Percentiles rank a stretch among this genome's conserved stretches.
Evolutionary conservation across 176 grass and related monocot species (phyloP).

Genomic region (Juncus inflexus): DNA sequence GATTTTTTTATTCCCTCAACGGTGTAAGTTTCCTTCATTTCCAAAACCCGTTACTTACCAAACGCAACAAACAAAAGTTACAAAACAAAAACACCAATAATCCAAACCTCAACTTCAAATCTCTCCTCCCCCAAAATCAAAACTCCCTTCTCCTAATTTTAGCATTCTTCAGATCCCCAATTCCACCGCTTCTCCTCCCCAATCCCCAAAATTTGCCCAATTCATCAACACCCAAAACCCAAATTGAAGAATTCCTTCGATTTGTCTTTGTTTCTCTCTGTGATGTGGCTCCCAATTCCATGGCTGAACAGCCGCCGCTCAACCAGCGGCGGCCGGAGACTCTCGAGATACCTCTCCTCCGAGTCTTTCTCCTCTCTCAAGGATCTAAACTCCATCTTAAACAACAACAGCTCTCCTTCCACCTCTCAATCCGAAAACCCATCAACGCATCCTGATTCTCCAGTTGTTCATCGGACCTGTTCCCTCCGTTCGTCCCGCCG

Average conservation of each 20-base stretch:
- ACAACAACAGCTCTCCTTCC: not conserved
- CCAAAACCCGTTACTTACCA: too few species aligned
- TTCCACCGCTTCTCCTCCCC: not conserved
- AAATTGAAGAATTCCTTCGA: not conserved
- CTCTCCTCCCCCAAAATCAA: constrained; percentile 2
- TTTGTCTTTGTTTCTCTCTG: constrained; percentile 1
- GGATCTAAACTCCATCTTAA: constrained; percentile 21
- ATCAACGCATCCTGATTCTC: not conserved
- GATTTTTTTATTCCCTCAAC: too few species aligned
- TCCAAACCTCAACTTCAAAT: not conserved
- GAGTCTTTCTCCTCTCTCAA: constrained; percentile 27
- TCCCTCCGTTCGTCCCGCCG: constrained; percentile 10
- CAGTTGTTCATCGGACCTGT: constrained; percentile 25
- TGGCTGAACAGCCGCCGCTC: constrained; percentile 19
- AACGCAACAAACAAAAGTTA: too few species aligned
- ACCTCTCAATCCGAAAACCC: constrained; percentile 5
- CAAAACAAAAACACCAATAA: not conserved
- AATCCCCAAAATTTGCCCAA: too few species aligned
- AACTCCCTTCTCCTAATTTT: constrained; percentile 14
- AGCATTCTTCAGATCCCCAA: constrained; percentile 16
- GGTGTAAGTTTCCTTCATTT: not conserved
- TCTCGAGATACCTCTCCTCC: constrained; percentile 16
- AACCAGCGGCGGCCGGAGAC: not conserved
- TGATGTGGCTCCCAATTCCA: constrained; percentile 28
- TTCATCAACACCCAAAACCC: not conserved